phyloP scores from a whole-genome alignment of 495 filamentous ascomycete species.

The Staphylotrichum longicolle region DNA sequence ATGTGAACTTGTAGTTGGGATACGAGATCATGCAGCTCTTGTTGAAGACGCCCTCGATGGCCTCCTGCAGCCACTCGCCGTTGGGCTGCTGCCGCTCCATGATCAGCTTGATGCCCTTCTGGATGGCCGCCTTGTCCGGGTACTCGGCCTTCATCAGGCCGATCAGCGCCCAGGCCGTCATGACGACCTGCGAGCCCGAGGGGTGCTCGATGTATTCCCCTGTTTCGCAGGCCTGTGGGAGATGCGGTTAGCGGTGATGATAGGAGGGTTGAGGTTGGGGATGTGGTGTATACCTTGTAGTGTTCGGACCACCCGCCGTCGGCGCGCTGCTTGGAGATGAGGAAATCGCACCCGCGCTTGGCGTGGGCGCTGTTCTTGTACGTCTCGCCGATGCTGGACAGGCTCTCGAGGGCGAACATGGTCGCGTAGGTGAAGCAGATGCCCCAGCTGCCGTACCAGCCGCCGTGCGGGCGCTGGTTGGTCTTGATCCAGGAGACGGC shows the following conservation, averaged over 20 bases:
- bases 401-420: slow-evolving; percentile 90
- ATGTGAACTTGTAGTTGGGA: slow-evolving; percentile 98
- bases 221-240: slow-evolving; percentile 53
- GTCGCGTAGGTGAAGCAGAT: slow-evolving; percentile 96
- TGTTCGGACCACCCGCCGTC: slow-evolving; percentile 98
- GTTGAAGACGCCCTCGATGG: slow-evolving; percentile 97
- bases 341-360: slow-evolving; percentile 76
- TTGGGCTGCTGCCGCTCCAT: slow-evolving; percentile 81
- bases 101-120: slow-evolving; percentile 73
- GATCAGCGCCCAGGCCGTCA: slow-evolving; percentile 89
- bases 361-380: slow-evolving; percentile 70
- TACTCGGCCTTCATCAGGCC: slow-evolving; percentile 81
- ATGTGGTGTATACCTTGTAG: slow-evolving; percentile 62
- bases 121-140: slow-evolving; percentile 69
- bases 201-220: slow-evolving; percentile 51
- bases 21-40: slow-evolving; percentile 99
- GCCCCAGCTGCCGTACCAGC: slow-evolving; percentile 96
- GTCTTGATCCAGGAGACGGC: slow-evolving; percentile 79
- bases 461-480: slow-evolving; percentile 75
- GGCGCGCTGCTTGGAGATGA: slow-evolving; percentile 73
- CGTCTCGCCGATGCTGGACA: slow-evolving; percentile 76
- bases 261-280: background rate
- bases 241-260: background rate
- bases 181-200: slow-evolving; percentile 75
- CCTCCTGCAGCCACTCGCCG: slow-evolving; percentile 93